These are phyloP conservation scores for Hermanozyma aechmeae DNA, from an alignment of 805 yeast genomes.

Conservation along the genomic window DNA sequence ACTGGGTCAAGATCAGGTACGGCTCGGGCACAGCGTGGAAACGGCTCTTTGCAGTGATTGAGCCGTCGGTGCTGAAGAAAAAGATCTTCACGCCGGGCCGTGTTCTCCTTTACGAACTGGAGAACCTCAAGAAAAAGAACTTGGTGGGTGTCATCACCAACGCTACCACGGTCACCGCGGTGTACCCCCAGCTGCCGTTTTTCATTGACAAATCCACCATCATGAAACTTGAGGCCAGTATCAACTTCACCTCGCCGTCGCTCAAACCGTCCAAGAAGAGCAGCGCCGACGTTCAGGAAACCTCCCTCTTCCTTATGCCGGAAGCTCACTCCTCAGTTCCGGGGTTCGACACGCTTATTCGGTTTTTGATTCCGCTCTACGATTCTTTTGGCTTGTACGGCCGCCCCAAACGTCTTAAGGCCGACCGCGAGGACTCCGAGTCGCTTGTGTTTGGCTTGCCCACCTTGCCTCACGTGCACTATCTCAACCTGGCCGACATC, in stretches of 20 bases:
- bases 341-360: slow-evolving; percentile 40
- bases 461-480: slow-evolving; percentile 35
- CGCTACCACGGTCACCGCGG: slow-evolving; percentile 72
- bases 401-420: slow-evolving; percentile 34
- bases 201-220: slow-evolving; percentile 82
- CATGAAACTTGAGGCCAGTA: slow-evolving; percentile 80
- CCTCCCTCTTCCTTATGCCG: slow-evolving; percentile 35
- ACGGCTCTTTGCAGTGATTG: slow-evolving; percentile 83
- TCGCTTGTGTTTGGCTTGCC: slow-evolving; percentile 36
- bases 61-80: slow-evolving; percentile 49
- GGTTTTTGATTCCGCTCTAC: slow-evolving; percentile 30
- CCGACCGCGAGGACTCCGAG: slow-evolving; percentile 31
- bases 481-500: slow-evolving; percentile 26
- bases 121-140: slow-evolving; percentile 57
- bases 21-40: slow-evolving; percentile 99
- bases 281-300: slow-evolving; percentile 28
- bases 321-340: slow-evolving; percentile 38
- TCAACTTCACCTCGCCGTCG: slow-evolving; percentile 43
- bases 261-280: slow-evolving; percentile 23
- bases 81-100: slow-evolving; percentile 49
- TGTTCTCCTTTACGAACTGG: slow-evolving; percentile 74
- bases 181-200: slow-evolving; percentile 80
- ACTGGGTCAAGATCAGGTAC: slow-evolving; percentile 90
- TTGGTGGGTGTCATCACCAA: slow-evolving; percentile 72
- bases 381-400: slow-evolving; percentile 38